These are phyloP conservation scores for Solanum pinnatisectum DNA, from an alignment of 257 asterid genomes.

Conservation along the genomic window DNA sequence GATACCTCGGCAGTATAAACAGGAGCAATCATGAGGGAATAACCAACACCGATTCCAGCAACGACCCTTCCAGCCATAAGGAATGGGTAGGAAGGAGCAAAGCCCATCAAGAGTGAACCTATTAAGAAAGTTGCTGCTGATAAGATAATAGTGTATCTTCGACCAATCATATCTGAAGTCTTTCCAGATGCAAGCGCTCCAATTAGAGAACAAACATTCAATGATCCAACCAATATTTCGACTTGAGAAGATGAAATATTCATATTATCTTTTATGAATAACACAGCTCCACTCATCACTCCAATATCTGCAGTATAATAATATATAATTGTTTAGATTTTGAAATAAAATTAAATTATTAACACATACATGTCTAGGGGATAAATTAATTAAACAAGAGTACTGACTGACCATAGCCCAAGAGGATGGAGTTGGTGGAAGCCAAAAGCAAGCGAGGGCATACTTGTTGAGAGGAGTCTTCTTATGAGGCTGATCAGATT, in stretches of 20 bases:
- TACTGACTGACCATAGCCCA: conserved; percentile 56
- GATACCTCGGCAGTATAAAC: conserved; percentile 75
- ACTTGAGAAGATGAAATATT: conserved; percentile 43
- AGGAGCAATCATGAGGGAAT: conserved; percentile 80
- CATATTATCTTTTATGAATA: conserved; percentile 52
- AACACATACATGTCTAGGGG: too few species aligned
- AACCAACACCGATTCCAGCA: conserved; percentile 81
- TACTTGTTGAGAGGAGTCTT: conserved; percentile 32
- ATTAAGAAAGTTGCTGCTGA: conserved; percentile 57
- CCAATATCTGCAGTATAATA: conserved; percentile 46
- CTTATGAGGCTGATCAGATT: neutral
- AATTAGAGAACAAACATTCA: conserved; percentile 52
- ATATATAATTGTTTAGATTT: neutral
- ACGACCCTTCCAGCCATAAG: conserved; percentile 61
- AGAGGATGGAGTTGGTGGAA: conserved; percentile 70
- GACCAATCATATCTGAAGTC: conserved; percentile 71
- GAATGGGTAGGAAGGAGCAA: conserved; percentile 53
- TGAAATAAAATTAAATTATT: neutral
- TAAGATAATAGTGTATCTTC: conserved; percentile 72
- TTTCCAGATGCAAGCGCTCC: conserved; percentile 78
- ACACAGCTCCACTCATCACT: conserved; percentile 77
- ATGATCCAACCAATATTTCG: conserved; percentile 60
- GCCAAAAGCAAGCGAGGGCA: conserved; percentile 69
- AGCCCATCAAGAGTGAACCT: conserved; percentile 71
- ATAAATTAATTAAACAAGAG: neutral